Evolutionary conservation across 2,329 filamentous ascomycete genomes (phyloP).

Genomic region (Xylaria sp.): DNA sequence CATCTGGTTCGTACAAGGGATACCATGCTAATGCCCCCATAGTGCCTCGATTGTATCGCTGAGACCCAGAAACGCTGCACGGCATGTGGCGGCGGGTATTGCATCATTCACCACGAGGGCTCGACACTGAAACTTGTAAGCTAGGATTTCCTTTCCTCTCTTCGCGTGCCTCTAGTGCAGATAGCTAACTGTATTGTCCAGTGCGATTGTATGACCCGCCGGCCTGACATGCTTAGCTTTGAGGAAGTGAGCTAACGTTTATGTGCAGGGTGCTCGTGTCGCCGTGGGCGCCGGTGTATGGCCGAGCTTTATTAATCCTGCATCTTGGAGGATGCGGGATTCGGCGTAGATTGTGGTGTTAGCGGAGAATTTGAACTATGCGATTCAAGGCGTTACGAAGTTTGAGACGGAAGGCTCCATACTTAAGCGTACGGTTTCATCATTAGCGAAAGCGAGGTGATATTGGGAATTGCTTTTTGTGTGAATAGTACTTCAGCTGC

Average conservation of each 20-base stretch:
- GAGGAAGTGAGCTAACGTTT: slow-evolving; percentile 30
- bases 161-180: not conserved
- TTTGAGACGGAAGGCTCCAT: not conserved
- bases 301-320: slow-evolving; percentile 35
- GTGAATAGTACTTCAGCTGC: not conserved
- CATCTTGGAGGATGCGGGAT: not conserved
- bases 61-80: slow-evolving; percentile 76
- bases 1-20: not conserved
- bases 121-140: slow-evolving; percentile 72
- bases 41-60: slow-evolving; percentile 81
- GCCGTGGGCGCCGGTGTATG: slow-evolving; percentile 48
- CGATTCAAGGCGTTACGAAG: not conserved
- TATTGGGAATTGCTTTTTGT: not conserved
- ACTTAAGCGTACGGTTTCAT: not conserved
- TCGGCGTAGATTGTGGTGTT: not conserved
- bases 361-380: not conserved
- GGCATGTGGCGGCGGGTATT: slow-evolving; percentile 82
- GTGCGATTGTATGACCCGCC: slow-evolving; percentile 58
- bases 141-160: not conserved
- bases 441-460: not conserved
- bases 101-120: slow-evolving; percentile 83
- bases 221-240: slow-evolving; percentile 18
- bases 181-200: slow-evolving; percentile 49
- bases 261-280: slow-evolving; percentile 52
- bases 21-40: slow-evolving; percentile 16